Conservation (phyloP, 306 rosid genomes). For the Oxytropis ochrocephala region DNA sequence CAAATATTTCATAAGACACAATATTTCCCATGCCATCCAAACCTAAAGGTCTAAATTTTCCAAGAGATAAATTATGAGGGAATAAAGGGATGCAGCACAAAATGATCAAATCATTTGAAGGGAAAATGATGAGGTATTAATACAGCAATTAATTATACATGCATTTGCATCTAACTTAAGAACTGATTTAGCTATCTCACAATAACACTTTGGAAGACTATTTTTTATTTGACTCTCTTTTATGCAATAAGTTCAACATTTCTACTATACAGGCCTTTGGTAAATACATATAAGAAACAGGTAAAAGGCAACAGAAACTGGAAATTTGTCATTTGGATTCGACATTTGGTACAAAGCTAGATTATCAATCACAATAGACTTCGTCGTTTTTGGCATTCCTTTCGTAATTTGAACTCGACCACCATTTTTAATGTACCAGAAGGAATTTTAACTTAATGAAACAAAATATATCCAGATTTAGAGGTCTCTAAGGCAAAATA, state of each 20-base stretch:
- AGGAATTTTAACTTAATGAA: not conserved
- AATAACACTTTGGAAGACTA: not conserved
- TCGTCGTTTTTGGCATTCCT: not conserved
- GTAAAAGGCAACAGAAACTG: not conserved
- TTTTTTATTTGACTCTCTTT: not conserved
- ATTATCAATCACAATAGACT: not conserved
- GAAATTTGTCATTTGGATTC: not conserved
- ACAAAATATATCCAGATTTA: not conserved
- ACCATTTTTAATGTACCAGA: conserved; percentile 4
- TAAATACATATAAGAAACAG: not conserved
- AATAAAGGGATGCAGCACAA: not conserved
- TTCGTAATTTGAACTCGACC: not conserved
- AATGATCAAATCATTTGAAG: not conserved
- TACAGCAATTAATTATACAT: not conserved
- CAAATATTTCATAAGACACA: not conserved
- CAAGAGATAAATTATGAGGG: not conserved
- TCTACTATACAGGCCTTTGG: not conserved
- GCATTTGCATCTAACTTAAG: not conserved
- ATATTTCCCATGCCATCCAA: not conserved
- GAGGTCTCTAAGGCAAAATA: not conserved
- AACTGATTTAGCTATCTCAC: not conserved
- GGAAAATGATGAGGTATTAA: not conserved
- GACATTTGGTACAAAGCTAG: not conserved
- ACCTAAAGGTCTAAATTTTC: not conserved
- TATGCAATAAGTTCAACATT: not conserved